Evolutionary conservation across 495 filamentous ascomycete species (phyloP), one percentile per base, ranked within the genome.

Genomic region (Tuber indicum): DNA sequence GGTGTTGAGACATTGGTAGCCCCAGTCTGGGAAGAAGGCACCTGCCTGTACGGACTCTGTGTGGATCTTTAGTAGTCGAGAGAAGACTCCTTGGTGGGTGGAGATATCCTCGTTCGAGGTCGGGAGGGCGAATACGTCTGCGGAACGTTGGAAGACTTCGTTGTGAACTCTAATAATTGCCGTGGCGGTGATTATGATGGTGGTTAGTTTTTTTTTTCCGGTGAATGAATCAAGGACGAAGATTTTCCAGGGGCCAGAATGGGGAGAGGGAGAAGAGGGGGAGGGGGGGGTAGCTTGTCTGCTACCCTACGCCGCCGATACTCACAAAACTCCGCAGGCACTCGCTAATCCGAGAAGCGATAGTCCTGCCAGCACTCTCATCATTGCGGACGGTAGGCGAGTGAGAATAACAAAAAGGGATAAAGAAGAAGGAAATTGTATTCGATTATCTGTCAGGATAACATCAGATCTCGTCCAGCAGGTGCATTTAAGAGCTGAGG

Each of bases 1-100:
- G 42, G 78, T 82, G 44, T 79, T 77, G 70, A 83, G 75, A 46
- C 82, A 83, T 66, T 83, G 78, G 75, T 83, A 83, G 36, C 82
- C 82, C 82, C 82, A 83, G 76, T 83, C 82, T 1, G 82, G 82
- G 73, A 83, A 83, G 81, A 83, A 83, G n/a, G 82, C 81, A 17
- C 82, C 82, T 44, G 81, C 78, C 42, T 83, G 82, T 17, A 83
- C 43, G 23, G 79, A 83, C 2, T 81, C 76, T 21, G 77, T 76
- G 74, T 82, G 74, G 32, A 39, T 23, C 32, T 72, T 75, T n/a
- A 83, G 81, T 21, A 83, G 70, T 0, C 78, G 78, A 9, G 81
- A 82, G 32, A 83, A 75, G 72, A 82, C 72, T 12, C 75, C 73
- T 12, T 76, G 76, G 39, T 80, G 72, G 10, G 78, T 23, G 1